Conservation (phyloP, 2,329 filamentous ascomycete genomes). For the Metarhizium guizhouense region DNA sequence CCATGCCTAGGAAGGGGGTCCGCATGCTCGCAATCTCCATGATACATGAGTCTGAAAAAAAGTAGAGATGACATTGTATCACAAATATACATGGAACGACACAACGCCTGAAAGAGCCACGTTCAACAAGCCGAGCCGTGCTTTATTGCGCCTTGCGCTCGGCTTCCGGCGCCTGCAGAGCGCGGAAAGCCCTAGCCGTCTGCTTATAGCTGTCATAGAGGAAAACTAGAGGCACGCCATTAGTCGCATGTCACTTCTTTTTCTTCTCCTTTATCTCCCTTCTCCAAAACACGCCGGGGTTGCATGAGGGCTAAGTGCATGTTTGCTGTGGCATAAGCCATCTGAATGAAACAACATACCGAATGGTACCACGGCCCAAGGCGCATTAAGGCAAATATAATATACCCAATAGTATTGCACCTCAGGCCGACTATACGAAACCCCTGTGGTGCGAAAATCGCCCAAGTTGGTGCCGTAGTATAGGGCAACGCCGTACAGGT, state of each 20-base stretch:
- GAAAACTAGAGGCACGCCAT: conserved; percentile 14
- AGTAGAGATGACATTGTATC: background rate
- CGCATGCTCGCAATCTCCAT: background rate
- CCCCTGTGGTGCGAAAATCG: conserved; percentile 35
- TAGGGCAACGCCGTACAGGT: conserved; percentile 52
- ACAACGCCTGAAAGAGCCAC: background rate
- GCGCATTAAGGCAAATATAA: conserved; percentile 50
- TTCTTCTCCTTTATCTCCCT: background rate
- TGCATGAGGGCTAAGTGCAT: background rate
- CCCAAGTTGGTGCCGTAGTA: conserved; percentile 51
- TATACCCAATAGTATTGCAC: conserved; percentile 55
- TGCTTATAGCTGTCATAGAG: conserved; percentile 23
- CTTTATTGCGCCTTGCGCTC: conserved; percentile 11
- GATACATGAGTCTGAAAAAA: background rate
- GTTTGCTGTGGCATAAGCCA: background rate
- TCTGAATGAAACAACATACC: conserved; percentile 29
- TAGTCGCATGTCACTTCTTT: background rate
- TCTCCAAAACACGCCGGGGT: background rate
- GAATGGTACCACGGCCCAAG: conserved; percentile 49
- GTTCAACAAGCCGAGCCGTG: background rate
- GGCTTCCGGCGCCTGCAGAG: conserved; percentile 12
- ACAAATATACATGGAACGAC: background rate
- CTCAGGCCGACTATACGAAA: conserved; percentile 49
- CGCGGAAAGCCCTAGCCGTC: conserved; percentile 17
- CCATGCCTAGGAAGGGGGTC: too few relatives aligned